Evolutionary conservation across 2,329 filamentous ascomycete genomes (phyloP).

Genomic region (Alternaria sp.): DNA sequence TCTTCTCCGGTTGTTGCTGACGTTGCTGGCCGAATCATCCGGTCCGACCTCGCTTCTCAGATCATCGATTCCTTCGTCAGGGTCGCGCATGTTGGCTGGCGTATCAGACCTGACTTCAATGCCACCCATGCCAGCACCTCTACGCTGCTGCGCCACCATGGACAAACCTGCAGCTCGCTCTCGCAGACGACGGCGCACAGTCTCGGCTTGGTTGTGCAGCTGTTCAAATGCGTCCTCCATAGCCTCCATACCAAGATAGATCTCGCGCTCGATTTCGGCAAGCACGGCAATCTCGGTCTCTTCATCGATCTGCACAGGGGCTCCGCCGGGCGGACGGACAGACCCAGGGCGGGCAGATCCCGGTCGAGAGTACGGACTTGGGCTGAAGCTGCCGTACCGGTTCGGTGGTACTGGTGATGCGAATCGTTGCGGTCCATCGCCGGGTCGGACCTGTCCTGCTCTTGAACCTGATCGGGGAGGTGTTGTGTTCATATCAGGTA

Average conservation of each 20-base stretch:
- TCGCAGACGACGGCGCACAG: constrained; percentile 77
- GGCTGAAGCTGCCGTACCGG: constrained; percentile 45
- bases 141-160: constrained; percentile 64
- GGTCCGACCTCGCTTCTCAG: constrained; percentile 65
- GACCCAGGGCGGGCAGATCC: constrained; percentile 31
- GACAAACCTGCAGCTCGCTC: constrained; percentile 82
- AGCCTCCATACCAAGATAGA: constrained; percentile 91
- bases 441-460: constrained; percentile 50
- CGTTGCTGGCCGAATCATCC: constrained; percentile 82
- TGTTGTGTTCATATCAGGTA: constrained; percentile 36
- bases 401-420: constrained; percentile 62
- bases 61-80: constrained; percentile 49
- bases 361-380: constrained; percentile 23
- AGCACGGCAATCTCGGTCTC: constrained; percentile 90
- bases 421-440: constrained; percentile 47
- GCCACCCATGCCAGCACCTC: constrained; percentile 54
- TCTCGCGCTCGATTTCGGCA: constrained; percentile 90
- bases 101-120: constrained; percentile 56
- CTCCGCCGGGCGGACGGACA: constrained; percentile 53
- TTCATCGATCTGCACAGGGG: constrained; percentile 87
- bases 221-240: constrained; percentile 93
- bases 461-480: constrained; percentile 37
- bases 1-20: constrained; percentile 72
- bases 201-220: constrained; percentile 84
- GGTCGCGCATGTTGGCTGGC: constrained; percentile 49